These are phyloP conservation scores for Kwoniella dejecticola DNA, from an alignment of 768 basidiomycete genomes.

Conservation along the genomic window DNA sequence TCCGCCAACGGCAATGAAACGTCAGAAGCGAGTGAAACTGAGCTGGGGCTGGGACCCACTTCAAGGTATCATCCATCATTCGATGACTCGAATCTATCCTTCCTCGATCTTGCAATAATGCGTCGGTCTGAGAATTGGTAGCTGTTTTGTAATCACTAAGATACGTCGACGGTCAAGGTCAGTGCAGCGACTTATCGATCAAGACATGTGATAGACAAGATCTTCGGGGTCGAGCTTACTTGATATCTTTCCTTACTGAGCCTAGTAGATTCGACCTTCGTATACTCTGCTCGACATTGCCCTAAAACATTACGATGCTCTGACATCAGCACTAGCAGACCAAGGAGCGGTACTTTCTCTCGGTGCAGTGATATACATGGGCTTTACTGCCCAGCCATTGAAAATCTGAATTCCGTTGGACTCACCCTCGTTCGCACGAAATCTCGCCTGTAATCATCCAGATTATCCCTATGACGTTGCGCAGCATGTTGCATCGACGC, in stretches of 20 bases:
- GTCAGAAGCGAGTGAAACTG: too few species aligned
- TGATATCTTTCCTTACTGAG: constrained; percentile 93
- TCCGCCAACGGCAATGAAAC: too few species aligned
- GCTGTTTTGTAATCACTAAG: constrained; percentile 75
- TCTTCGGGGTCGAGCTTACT: too few species aligned
- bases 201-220: too few species aligned
- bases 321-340: too few species aligned
- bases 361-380: too few species aligned
- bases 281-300: constrained; percentile 76
- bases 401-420: neutral
- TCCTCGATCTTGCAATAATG: constrained; percentile 80
- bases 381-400: neutral
- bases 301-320: constrained; percentile 57
- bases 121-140: constrained; percentile 70
- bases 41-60: constrained; percentile 67
- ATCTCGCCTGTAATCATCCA: constrained; percentile 83
- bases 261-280: constrained; percentile 84
- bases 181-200: too few species aligned
- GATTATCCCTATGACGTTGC: constrained; percentile 85
- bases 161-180: neutral
- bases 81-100: constrained; percentile 88
- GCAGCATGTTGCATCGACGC: constrained; percentile 84
- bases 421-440: constrained; percentile 79
- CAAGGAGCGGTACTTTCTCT: neutral
- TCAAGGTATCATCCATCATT: constrained; percentile 89